Base-by-base conservation (phyloP, 805 yeast species). In the Saturnispora halmiae region DNA sequence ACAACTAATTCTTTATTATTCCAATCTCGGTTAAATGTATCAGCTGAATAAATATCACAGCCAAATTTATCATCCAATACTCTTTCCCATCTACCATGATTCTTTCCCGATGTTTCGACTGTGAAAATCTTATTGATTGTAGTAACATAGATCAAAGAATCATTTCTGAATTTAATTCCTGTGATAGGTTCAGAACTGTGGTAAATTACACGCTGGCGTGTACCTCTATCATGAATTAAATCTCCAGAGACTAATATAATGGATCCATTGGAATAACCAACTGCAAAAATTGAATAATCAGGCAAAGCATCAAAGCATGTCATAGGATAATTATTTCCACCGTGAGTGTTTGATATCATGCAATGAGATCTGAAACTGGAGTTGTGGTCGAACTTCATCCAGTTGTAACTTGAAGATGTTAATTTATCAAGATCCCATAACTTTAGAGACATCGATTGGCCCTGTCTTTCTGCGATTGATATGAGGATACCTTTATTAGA, bases 181-280 rank as follows among this genome's bases (percentile, higher is more conserved):
- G 97, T 90, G 15, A 92, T 71, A 1, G 96, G 95, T 36, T 85
- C 92, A 13, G 61, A 60, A 38, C 79, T 73, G 44, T 81, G 84
- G 54, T 78, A 84, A 1, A 88, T 77, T 0, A 81, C 58, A 22
- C 96, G 66, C 53, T 90, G 97, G 48, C 92, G 74, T 8, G 95
- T 77, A 0, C 97, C 97, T 44, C 95, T 66, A 54, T 92, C 98
- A 50, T 87, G 75, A 6, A 85, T 49, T 25, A 92, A 59, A 58
- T 92, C 97, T 7, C 98, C 98, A 46, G 97, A 64, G 0, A 88
- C 74, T 6, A 88, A 63, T 2, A 88, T 65, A 2, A 88, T 86
- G 16, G 77, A 69, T 2, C 98, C 98, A 57, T 87, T 81, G 11
- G 88, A 80, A 51, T 77, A 84, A 0, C 95, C 95, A 34, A 84